Evolutionary conservation across 352 stramenopile species (phyloP).

Genomic region (Halophytophthora batemanensis): DNA sequence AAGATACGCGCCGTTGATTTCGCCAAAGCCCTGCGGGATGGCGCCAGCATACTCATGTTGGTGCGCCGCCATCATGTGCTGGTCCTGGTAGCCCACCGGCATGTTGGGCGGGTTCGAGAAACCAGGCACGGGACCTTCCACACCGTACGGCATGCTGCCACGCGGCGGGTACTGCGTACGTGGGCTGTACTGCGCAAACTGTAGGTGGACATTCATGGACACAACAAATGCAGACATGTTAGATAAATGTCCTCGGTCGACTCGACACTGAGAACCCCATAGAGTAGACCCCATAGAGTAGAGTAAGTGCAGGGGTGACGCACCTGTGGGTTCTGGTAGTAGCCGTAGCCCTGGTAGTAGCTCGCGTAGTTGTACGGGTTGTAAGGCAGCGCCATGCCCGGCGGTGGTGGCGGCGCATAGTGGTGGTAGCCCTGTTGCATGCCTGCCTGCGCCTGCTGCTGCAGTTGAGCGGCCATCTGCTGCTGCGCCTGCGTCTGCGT

Average conservation of each 20-base stretch:
- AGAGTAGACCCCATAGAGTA: not conserved
- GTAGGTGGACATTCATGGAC: conserved; percentile 1
- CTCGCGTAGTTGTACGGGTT: conserved; percentile 87
- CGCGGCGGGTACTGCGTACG: conserved; percentile 82
- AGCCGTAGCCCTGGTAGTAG: conserved; percentile 86
- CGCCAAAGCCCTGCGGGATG: conserved; percentile 78
- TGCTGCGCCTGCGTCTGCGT: conserved; percentile 43
- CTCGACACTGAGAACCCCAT: no score
- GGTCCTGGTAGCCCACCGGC: conserved; percentile 77
- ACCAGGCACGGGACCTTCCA: conserved; percentile 73
- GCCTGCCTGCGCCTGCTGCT: conserved; percentile 43
- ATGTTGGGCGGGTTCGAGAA: conserved; percentile 80
- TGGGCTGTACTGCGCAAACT: conserved; percentile 87
- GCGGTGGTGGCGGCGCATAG: conserved; percentile 78
- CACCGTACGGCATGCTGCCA: conserved; percentile 79
- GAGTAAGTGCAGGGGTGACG: conserved; percentile 1
- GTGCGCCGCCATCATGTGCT: conserved; percentile 68
- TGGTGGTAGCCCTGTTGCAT: conserved; percentile 79
- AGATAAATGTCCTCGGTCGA: no score
- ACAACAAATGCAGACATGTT: conserved; percentile 7
- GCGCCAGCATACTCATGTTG: conserved; percentile 77
- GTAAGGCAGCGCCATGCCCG: conserved; percentile 84
- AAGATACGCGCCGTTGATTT: conserved; percentile 76
- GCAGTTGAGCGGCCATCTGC: conserved; percentile 57
- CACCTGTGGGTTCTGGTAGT: conserved; percentile 87